phyloP scores from a whole-genome alignment of 2,329 filamentous ascomycete genomes.

The Aspergillus sp. region DNA sequence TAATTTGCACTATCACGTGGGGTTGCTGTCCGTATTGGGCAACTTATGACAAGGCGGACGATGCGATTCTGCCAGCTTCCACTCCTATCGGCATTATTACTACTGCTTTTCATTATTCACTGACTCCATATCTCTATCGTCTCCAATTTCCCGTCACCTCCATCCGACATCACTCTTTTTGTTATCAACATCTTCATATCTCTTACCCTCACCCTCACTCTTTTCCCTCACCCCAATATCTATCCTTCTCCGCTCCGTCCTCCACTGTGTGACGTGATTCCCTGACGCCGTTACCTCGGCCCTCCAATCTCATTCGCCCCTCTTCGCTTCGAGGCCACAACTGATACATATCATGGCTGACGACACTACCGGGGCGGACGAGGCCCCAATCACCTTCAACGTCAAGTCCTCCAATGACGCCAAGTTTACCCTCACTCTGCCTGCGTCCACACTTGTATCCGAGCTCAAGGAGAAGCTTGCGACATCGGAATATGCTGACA shows the following conservation, averaged over 20 bases:
- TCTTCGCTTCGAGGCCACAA: slow-evolving; percentile 6
- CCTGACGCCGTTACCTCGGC: slow-evolving; percentile 1
- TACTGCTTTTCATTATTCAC: slow-evolving; percentile 6
- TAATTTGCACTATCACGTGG: slow-evolving; percentile 24
- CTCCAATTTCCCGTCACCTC: slow-evolving; percentile 1
- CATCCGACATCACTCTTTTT: not conserved
- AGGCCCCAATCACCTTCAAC: slow-evolving; percentile 86
- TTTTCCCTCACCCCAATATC: slow-evolving; percentile 1
- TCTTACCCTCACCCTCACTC: not conserved
- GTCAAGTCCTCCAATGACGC: slow-evolving; percentile 94
- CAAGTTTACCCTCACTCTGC: slow-evolving; percentile 78
- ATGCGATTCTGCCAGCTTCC: slow-evolving; percentile 40
- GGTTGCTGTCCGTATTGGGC: not conserved
- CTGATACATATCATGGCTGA: slow-evolving; percentile 36
- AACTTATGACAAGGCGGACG: slow-evolving; percentile 15
- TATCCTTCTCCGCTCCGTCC: not conserved
- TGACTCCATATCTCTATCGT: not conserved
- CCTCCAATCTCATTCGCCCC: slow-evolving; percentile 9
- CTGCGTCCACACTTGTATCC: slow-evolving; percentile 70
- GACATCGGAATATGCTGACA: slow-evolving; percentile 75
- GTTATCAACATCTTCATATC: not conserved
- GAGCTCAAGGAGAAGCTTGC: slow-evolving; percentile 91
- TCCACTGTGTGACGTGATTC: slow-evolving; percentile 11
- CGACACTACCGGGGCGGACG: slow-evolving; percentile 49
- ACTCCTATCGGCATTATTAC: not conserved